phyloP scores from a whole-genome alignment of 2,329 filamentous ascomycete species.

The Erysiphe pulchra region DNA sequence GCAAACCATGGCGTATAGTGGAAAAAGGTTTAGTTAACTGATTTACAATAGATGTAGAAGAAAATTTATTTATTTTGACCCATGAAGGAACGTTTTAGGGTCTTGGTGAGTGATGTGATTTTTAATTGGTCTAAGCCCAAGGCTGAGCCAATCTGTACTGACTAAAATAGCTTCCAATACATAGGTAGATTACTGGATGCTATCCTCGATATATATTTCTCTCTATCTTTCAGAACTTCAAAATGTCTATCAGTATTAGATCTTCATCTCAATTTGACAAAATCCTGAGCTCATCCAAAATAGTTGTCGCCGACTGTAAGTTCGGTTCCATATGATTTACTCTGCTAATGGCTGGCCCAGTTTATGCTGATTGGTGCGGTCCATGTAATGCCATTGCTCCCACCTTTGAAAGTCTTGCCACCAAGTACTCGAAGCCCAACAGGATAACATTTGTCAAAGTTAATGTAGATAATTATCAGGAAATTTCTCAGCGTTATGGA shows the following conservation, averaged over 20 bases:
- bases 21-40: too few species aligned
- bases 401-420: constrained; percentile 60
- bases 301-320: constrained; percentile 81
- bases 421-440: constrained; percentile 54
- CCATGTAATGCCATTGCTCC: constrained; percentile 86
- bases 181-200: too few species aligned
- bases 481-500: constrained; percentile 50
- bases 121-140: too few species aligned
- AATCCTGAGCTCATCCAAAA: constrained; percentile 43
- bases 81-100: too few species aligned
- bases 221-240: too few species aligned
- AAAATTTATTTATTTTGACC: too few species aligned
- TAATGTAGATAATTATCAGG: constrained; percentile 62
- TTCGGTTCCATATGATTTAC: constrained; percentile 8
- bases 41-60: too few species aligned
- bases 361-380: constrained; percentile 88
- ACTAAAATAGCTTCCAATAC: too few species aligned
- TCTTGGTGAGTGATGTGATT: too few species aligned
- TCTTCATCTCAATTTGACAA: constrained; percentile 47
- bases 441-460: constrained; percentile 79
- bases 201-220: too few species aligned
- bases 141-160: too few species aligned
- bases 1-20: too few species aligned
- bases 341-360: constrained; percentile 16
- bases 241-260: constrained; percentile 24